Percentiles rank a stretch among this genome's conserved stretches.
Conservation (phyloP, 2,329 filamentous ascomycete species). For the Fusarium scirpi region DNA sequence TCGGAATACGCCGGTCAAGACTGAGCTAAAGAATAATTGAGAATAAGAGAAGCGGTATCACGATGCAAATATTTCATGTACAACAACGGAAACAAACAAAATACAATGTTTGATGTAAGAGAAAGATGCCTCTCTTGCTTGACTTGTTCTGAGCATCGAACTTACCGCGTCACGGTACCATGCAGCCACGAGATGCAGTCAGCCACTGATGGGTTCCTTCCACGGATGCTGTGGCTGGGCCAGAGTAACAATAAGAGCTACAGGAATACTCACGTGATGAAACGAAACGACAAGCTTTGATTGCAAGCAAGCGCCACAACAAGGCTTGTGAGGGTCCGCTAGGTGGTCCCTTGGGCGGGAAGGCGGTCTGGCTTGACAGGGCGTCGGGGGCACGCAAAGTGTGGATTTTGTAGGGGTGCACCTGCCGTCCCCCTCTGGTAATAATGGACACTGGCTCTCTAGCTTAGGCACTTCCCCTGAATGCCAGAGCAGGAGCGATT, state of each 20-base stretch:
- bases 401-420: slow-evolving; percentile 38
- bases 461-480: slow-evolving; percentile 47
- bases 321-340: slow-evolving; percentile 35
- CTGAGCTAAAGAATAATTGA: neutral
- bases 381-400: slow-evolving; percentile 20
- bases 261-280: slow-evolving; percentile 29
- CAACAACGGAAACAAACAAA: slow-evolving; percentile 4
- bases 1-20: neutral
- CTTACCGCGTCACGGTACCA: slow-evolving; percentile 35
- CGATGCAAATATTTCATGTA: slow-evolving; percentile 1
- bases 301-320: slow-evolving; percentile 29
- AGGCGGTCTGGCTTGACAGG: slow-evolving; percentile 47
- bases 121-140: slow-evolving; percentile 16
- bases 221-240: slow-evolving; percentile 10
- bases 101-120: slow-evolving; percentile 27
- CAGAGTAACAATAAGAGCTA: neutral
- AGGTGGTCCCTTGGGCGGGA: slow-evolving; percentile 41
- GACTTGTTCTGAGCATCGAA: slow-evolving; percentile 33
- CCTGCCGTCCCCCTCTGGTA: slow-evolving; percentile 21
- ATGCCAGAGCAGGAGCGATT: slow-evolving; percentile 49
- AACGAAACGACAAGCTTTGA: slow-evolving; percentile 33
- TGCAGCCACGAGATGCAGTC: slow-evolving; percentile 17
- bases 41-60: neutral
- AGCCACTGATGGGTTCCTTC: slow-evolving; percentile 16
- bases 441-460: slow-evolving; percentile 28